Evolutionary conservation across 768 basidiomycete genomes (phyloP), one percentile per base, ranked within the genome.

Genomic region (Wakefieldia striispora): DNA sequence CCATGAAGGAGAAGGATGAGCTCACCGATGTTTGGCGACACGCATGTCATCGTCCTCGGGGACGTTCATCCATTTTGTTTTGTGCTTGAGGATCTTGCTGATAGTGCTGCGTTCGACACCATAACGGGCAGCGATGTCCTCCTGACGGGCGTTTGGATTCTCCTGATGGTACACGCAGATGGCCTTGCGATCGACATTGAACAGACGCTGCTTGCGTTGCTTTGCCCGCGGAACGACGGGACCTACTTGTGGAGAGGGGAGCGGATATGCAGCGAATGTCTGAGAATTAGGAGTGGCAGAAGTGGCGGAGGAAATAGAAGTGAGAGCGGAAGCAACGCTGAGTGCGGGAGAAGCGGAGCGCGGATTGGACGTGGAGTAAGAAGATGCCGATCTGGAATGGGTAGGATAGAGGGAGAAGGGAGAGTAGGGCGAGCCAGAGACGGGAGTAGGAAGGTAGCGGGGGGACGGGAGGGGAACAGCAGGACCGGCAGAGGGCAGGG

Each of bases 51-150:
- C 79, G 60, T 82, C 78, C 47, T 78, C 77, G 13, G 78, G 75
- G 35, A 87, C 75, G 56, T 78, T 82, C 62, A 93, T 71, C 91
- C 91, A 95, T 55, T 82, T 81, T n/a, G 77, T 75, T 68, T 88
- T 91, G 61, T 86, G 72, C 68, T 93, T 93, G 56, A 94, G 76
- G 54, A 92, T 93, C 71, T 95, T 94, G 70, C 87, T 89, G 67
- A 95, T 86, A n/a, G 92, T 95, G 70, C 90, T 93, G 45, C 92
- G 83, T 62, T 95, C 92, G 51, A 93, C 86, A 43, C 81, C 80
- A 64, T 86, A 94, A 27, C 72, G 70, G 11, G 73, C 72, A 5
- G 86, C 92, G 58, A 95, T 91, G 62, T 91, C 88, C 61, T 93
- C 90, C 66, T 95, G 92, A 50, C 87, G 80, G 17, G 80, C 75